Evolutionary conservation across 2,329 filamentous ascomycete genomes (phyloP).

Genomic region (Curvularia sp.): DNA sequence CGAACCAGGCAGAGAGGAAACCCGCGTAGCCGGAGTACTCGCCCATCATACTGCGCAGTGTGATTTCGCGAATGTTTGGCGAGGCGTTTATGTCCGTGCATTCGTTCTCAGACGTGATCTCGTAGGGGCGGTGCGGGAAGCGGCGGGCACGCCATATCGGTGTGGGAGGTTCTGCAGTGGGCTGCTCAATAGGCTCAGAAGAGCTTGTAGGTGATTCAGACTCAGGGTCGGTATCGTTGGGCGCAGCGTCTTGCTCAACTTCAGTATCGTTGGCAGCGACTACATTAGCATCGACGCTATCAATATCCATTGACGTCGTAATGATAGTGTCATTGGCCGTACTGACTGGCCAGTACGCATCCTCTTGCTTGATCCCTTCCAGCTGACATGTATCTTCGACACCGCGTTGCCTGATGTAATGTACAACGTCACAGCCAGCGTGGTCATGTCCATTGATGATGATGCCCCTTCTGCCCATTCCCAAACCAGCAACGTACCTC

Average conservation of each 20-base stretch:
- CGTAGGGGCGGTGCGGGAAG: constrained; percentile 26
- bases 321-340: constrained; percentile 11
- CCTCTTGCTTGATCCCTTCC: constrained; percentile 15
- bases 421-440: constrained; percentile 88
- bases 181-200: neutral
- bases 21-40: constrained; percentile 92
- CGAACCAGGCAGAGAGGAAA: constrained; percentile 88
- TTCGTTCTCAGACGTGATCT: constrained; percentile 46
- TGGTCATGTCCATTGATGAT: constrained; percentile 96
- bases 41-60: constrained; percentile 98
- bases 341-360: constrained; percentile 27
- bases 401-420: constrained; percentile 60
- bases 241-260: neutral
- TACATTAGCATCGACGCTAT: constrained; percentile 6
- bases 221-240: constrained; percentile 6
- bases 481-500: constrained; percentile 63
- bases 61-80: constrained; percentile 82
- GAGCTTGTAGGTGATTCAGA: constrained; percentile 8
- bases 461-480: constrained; percentile 74
- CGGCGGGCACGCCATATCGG: constrained; percentile 36
- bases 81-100: constrained; percentile 27
- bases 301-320: constrained; percentile 1
- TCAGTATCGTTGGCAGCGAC: constrained; percentile 14
- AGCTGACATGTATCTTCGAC: constrained; percentile 19
- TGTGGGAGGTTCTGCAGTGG: constrained; percentile 3